Evolutionary conservation across 2,329 filamentous ascomycete species (phyloP), one percentile per base, ranked within the genome.

Genomic region (Aspergillus felis): DNA sequence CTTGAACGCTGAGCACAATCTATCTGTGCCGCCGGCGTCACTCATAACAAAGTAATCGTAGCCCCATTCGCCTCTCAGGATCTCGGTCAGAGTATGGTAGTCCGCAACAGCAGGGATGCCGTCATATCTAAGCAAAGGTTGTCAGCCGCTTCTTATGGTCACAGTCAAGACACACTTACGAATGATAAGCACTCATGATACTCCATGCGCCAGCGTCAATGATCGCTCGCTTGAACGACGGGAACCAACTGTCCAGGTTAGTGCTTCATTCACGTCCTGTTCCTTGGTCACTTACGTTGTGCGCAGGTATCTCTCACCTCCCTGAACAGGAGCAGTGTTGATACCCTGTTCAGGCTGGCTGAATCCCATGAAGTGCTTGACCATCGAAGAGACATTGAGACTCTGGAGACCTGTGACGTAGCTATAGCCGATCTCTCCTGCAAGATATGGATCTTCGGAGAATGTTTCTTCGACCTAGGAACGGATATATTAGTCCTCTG

Each of bases 311-410:
- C 82, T 71, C 64, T 84, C 81, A 20, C 82, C 82, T 24, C 81
- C 81, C 58, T 83, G 81, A 0, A 84, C 81, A 4, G 82, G 81
- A 0, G 81, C 87, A 8, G 84, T 87, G 68, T 91, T 91, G 47
- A 91, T 71, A 1, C 88, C 88, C 69, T 91, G 87, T 65, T 91
- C 88, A 0, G 87, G 88, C 1, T 79, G 78, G 50, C 82, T 87
- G 66, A 86, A 90, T 1, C 82, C 89, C 12, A 85, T 86, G 69
- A 88, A 91, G 68, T 92, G 89, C 76, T 91, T 92, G 50, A 91
- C 85, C 72, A 85, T 90, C 17, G 88, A 84, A 25, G 84, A 85
- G 4, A 91, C 87, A 47, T 86, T 85, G 35, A 79, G 77, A 12
- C 79, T 80, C 69, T 91, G 87, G 2, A 91, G 76, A 24, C 88